phyloP scores from a whole-genome alignment of 2,329 filamentous ascomycete genomes.

The Penicillium digitatum region DNA sequence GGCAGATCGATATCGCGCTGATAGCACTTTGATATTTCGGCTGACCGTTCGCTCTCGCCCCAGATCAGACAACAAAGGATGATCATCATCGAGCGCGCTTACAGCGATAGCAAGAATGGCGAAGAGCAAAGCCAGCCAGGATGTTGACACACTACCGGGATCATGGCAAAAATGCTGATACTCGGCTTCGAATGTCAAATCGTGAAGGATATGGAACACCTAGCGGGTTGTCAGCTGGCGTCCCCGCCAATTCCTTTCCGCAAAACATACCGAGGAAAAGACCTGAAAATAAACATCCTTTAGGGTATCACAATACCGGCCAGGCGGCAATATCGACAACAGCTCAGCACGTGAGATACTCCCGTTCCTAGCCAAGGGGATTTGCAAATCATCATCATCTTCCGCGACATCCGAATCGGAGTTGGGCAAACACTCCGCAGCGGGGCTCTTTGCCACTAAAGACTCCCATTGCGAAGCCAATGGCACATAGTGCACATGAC shows the following conservation, averaged over 20 bases:
- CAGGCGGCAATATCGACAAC: slow-evolving; percentile 34
- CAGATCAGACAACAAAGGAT: slow-evolving; percentile 37
- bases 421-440: slow-evolving; percentile 26
- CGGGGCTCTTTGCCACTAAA: slow-evolving; percentile 25
- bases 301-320: slow-evolving; percentile 35
- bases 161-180: slow-evolving; percentile 39
- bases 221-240: slow-evolving; percentile 12
- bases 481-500: slow-evolving; percentile 38
- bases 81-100: slow-evolving; percentile 35
- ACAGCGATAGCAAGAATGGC: slow-evolving; percentile 39
- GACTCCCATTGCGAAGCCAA: slow-evolving; percentile 33
- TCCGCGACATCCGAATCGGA: slow-evolving; percentile 27
- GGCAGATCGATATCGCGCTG: slow-evolving; percentile 37
- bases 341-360: slow-evolving; percentile 28
- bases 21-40: slow-evolving; percentile 36
- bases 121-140: slow-evolving; percentile 42
- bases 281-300: slow-evolving; percentile 38
- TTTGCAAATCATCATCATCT: slow-evolving; percentile 32
- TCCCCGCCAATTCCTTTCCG: background rate
- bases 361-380: slow-evolving; percentile 31
- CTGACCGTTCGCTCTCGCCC: slow-evolving; percentile 36
- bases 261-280: slow-evolving; percentile 36
- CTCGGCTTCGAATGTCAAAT: slow-evolving; percentile 40
- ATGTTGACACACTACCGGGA: slow-evolving; percentile 33
- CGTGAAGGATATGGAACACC: slow-evolving; percentile 43